Conservation (phyloP, 192 early-diverging fungal species). For the Entomortierella lignicola region DNA sequence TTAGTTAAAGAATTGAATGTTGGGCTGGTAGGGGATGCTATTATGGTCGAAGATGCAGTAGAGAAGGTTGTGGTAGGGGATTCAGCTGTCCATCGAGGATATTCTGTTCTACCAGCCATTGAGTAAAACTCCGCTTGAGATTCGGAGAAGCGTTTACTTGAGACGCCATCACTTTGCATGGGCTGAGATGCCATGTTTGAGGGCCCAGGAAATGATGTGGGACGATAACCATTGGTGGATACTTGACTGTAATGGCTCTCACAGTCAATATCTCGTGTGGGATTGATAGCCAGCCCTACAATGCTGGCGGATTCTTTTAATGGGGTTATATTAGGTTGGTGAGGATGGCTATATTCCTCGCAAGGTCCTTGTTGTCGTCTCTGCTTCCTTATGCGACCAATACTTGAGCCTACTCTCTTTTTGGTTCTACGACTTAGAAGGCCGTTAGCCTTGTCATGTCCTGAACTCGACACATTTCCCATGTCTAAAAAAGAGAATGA, state of each 20-base stretch:
- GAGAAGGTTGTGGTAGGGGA: constrained; percentile 16
- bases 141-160: not conserved
- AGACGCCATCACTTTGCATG: not conserved
- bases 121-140: constrained; percentile 36
- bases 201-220: not conserved
- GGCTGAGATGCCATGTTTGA: not conserved
- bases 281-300: not conserved
- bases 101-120: constrained; percentile 13
- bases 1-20: constrained; percentile 3
- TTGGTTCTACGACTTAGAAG: constrained; percentile 13
- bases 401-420: constrained; percentile 1
- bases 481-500: constrained; percentile 4
- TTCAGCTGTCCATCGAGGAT: constrained; percentile 12
- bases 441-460: constrained; percentile 32
- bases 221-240: not conserved
- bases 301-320: not conserved
- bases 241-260: not conserved
- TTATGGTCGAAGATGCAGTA: constrained; percentile 6
- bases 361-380: constrained; percentile 8
- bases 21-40: constrained; percentile 8
- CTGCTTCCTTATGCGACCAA: constrained; percentile 7
- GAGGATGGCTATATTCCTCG: not conserved
- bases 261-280: not conserved
- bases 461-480: constrained; percentile 45
- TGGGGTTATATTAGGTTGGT: not conserved